Evolutionary conservation across 805 yeast genomes (phyloP), one percentile per base, ranked within the genome.

Genomic region (Saccharomycopsis vini): DNA sequence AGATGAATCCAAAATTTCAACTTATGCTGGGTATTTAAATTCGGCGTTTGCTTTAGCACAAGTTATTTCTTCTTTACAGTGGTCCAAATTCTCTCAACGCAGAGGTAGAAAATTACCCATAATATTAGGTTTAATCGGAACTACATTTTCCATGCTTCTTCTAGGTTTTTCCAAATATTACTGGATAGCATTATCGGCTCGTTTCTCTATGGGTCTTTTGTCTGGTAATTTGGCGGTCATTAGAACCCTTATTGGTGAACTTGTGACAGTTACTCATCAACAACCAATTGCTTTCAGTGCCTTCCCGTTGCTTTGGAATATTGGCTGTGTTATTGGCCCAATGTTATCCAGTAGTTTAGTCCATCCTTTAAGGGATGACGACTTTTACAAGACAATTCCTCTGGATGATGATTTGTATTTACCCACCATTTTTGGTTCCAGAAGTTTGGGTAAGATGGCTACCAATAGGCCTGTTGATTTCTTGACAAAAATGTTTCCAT

Each of bases 171-270:
- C 79, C 12, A 62, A 58, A 16, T 72, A 68, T 54, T 75, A 67
- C 53, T 69, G 66, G 52, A 63, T 66, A 60, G 83, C 83, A 0
- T 51, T 79, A 3, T 53, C 62, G 12, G 74, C 83, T 7, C 63
- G 84, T 53, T 62, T 71, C 18, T 49, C 69, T 35, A 69, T 73
- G 61, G 86, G 86, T 0, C 59, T 71, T 2, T 58, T 78, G 34
- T 79, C 78, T 54, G 86, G 84, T 5, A 79, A 79, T 54, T 73
- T 77, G 6, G 77, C 79, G 1, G 82, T 79, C n/a, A 54, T 79
- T 26, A 61, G 85, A 56, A 79, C 85, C 0, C 60, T 69, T 39
- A 64, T 79, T 36, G 85, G 83, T 2, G 86, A 79, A 54, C 58
- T 75, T 13, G n/a, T 5, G n/a, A 78, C 80, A 3, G 58, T 61